Evolutionary conservation across 208 protist species (phyloP).

Genomic region (Leishmania tarentolae): DNA sequence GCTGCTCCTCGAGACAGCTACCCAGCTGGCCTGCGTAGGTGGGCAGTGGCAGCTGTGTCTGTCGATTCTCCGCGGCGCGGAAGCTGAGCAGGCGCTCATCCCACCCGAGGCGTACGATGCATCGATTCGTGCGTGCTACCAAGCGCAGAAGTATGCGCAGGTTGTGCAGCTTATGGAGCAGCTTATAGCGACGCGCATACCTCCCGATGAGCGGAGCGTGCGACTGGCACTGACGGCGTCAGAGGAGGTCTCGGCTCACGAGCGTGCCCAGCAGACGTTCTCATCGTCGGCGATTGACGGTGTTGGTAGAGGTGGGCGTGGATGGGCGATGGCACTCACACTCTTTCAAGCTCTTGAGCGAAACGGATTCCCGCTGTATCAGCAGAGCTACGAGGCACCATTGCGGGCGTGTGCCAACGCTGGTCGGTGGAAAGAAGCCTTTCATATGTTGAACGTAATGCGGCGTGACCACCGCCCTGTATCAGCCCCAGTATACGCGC

Average conservation of each 20-base stretch:
- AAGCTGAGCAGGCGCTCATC: constrained; percentile 44
- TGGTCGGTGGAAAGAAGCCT: constrained; percentile 56
- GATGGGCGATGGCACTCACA: constrained; percentile 53
- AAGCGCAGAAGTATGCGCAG: constrained; percentile 31
- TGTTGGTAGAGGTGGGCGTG: neutral
- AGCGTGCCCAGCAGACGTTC: constrained; percentile 7
- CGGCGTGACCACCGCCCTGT: constrained; percentile 55
- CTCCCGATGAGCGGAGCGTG: constrained; percentile 70
- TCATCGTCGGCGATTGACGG: neutral
- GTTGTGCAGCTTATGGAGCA: constrained; percentile 53
- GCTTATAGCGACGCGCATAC: constrained; percentile 51
- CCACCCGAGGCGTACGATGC: constrained; percentile 74
- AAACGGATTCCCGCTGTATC: constrained; percentile 67
- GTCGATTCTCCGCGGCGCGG: constrained; percentile 44
- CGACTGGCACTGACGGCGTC: constrained; percentile 48
- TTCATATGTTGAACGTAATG: constrained; percentile 53
- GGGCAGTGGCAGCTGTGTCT: constrained; percentile 60
- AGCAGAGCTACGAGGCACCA: constrained; percentile 77
- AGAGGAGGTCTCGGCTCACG: constrained; percentile 56
- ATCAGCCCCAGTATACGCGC: constrained; percentile 49
- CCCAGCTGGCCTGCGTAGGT: constrained; percentile 51
- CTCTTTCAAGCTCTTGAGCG: constrained; percentile 62
- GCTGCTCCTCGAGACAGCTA: constrained; percentile 49
- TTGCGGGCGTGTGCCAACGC: constrained; percentile 63
- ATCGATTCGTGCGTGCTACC: constrained; percentile 62